Evolutionary conservation across 2,329 filamentous ascomycete species (phyloP).

Genomic region (Microsporum ferrugineum): DNA sequence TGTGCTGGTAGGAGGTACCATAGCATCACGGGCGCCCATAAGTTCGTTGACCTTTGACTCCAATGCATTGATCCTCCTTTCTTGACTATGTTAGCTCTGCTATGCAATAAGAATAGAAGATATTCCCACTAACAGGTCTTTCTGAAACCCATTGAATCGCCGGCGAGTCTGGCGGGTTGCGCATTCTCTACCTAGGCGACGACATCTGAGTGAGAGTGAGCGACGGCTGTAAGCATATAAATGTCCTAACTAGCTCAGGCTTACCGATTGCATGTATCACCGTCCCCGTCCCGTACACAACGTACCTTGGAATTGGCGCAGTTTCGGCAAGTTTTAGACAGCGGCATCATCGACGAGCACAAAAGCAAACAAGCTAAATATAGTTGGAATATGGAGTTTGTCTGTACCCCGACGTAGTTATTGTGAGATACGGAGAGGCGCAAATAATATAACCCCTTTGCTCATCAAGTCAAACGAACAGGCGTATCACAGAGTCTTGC

Average conservation of each 20-base stretch:
- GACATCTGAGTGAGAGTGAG: slow-evolving; percentile 20
- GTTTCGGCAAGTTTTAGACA: background rate
- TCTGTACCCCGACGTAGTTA: too few species aligned
- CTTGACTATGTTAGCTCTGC: slow-evolving; percentile 3
- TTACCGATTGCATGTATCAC: background rate
- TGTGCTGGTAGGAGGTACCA: background rate
- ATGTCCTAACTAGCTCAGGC: background rate
- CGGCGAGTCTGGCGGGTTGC: slow-evolving; percentile 26
- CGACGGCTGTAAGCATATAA: background rate
- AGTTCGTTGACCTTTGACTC: slow-evolving; percentile 18
- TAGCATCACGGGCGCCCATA: background rate
- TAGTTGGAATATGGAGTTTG: too few species aligned
- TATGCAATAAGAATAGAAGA: background rate
- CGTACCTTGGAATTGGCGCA: slow-evolving; percentile 2
- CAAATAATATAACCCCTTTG: too few species aligned
- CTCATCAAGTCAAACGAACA: too few species aligned
- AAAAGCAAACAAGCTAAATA: too few species aligned
- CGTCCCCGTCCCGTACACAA: background rate
- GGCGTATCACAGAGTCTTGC: too few species aligned
- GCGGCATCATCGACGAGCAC: background rate
- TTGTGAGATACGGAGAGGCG: too few species aligned
- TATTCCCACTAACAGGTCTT: slow-evolving; percentile 22
- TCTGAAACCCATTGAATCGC: slow-evolving; percentile 26
- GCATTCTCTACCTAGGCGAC: slow-evolving; percentile 28
- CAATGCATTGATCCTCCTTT: slow-evolving; percentile 27